These are phyloP conservation scores for Rosellinia necatrix DNA, from an alignment of 2,329 filamentous ascomycete genomes.

Conservation along the genomic window DNA sequence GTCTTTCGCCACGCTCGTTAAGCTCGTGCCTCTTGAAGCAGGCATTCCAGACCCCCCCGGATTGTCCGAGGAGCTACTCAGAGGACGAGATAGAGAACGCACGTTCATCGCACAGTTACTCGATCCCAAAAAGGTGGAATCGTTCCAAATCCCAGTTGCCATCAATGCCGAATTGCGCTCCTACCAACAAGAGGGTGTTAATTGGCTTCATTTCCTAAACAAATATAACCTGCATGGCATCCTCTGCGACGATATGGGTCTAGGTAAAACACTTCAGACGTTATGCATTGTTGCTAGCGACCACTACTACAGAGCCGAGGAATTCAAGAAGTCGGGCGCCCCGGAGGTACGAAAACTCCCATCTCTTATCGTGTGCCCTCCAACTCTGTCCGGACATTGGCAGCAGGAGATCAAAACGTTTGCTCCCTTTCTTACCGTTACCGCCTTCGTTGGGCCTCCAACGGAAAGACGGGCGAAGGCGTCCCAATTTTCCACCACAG, in stretches of 20 bases:
- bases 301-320: constrained; percentile 89
- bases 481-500: constrained; percentile 72
- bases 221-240: constrained; percentile 98
- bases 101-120: constrained; percentile 97
- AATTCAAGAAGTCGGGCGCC: constrained; percentile 81
- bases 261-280: constrained; percentile 96
- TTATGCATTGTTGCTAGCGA: constrained; percentile 98
- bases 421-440: constrained; percentile 87
- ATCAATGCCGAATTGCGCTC: constrained; percentile 97
- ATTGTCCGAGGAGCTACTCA: constrained; percentile 82
- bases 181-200: constrained; percentile 98
- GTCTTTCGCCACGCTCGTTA: constrained; percentile 94
- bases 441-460: constrained; percentile 90
- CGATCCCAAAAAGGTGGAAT: constrained; percentile 94
- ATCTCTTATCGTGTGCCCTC: constrained; percentile 93
- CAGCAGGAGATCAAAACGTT: constrained; percentile 97
- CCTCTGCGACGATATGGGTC: constrained; percentile 98
- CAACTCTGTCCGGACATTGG: constrained; percentile 96
- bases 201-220: constrained; percentile 98
- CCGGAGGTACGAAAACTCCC: constrained; percentile 80
- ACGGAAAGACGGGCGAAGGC: constrained; percentile 75
- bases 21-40: constrained; percentile 93
- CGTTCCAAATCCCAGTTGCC: constrained; percentile 89
- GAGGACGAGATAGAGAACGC: constrained; percentile 89
- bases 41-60: constrained; percentile 97